phyloP scores from a whole-genome alignment of 805 yeast species.

The Maudiozyma turicensis region DNA sequence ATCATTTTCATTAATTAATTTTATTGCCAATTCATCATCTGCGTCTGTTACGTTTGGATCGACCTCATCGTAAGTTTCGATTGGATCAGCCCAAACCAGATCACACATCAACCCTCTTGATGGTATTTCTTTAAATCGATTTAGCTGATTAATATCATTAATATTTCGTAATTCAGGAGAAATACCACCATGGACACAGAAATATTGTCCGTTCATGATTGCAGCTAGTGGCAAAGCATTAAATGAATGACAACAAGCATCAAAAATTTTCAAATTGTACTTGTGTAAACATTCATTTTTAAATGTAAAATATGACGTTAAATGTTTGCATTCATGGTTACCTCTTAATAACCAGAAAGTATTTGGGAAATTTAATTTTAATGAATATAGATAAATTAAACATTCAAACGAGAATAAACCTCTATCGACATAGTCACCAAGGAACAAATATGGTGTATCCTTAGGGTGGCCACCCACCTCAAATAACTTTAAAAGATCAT shows the following conservation, averaged over 20 bases:
- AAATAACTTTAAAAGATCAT: slow-evolving; percentile 78
- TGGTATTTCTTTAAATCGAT: slow-evolving; percentile 89
- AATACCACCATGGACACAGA: slow-evolving; percentile 94
- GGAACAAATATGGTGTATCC: slow-evolving; percentile 64
- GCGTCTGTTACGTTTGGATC: slow-evolving; percentile 18
- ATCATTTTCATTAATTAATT: slow-evolving; percentile 1
- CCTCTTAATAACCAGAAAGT: slow-evolving; percentile 81
- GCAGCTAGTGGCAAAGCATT: slow-evolving; percentile 88
- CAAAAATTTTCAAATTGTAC: slow-evolving; percentile 56
- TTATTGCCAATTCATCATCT: slow-evolving; percentile 1
- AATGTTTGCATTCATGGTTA: slow-evolving; percentile 88
- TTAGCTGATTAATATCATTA: slow-evolving; percentile 56
- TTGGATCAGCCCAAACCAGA: slow-evolving; percentile 91
- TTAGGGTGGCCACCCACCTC: slow-evolving; percentile 90
- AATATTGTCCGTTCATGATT: slow-evolving; percentile 83
- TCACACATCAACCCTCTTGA: slow-evolving; percentile 92
- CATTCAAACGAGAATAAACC: slow-evolving; percentile 87
- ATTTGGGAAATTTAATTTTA: slow-evolving; percentile 66
- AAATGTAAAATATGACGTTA: slow-evolving; percentile 90
- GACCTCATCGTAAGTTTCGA: slow-evolving; percentile 74
- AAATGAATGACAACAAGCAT: slow-evolving; percentile 67
- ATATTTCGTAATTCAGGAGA: slow-evolving; percentile 72
- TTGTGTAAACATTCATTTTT: slow-evolving; percentile 84
- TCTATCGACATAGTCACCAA: slow-evolving; percentile 94
- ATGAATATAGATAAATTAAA: slow-evolving; percentile 61